These are phyloP conservation scores for Haplosporangium gracile DNA, from an alignment of 192 early-diverging fungal genomes.

Conservation along the genomic window DNA sequence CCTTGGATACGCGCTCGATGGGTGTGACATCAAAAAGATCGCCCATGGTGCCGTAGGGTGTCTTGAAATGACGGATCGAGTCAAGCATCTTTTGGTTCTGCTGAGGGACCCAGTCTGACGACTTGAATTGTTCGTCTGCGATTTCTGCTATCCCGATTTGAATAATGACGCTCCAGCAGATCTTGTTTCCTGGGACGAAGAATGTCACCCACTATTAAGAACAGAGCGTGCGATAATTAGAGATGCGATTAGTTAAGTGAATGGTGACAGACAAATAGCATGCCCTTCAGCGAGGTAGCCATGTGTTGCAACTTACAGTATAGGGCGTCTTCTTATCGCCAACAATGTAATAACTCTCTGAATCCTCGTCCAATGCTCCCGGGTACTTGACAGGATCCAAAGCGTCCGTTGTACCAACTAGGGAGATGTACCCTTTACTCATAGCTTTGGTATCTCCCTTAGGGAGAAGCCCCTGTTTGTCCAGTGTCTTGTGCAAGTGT, in stretches of 20 bases:
- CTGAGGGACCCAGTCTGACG: slow-evolving; percentile 20
- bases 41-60: slow-evolving; percentile 9
- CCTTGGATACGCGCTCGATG: neutral
- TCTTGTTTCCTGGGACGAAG: neutral
- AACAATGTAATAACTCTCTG: neutral
- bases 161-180: neutral
- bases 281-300: neutral
- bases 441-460: neutral
- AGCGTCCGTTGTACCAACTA: neutral
- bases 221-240: too few relatives aligned
- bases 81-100: slow-evolving; percentile 10
- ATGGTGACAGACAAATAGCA: too few relatives aligned
- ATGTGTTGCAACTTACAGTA: neutral
- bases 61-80: slow-evolving; percentile 7
- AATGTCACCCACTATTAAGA: neutral
- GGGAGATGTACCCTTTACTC: slow-evolving; percentile 3
- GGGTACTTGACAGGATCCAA: neutral
- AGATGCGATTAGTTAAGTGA: too few relatives aligned
- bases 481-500: neutral
- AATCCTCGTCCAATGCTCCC: too few relatives aligned
- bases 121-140: neutral
- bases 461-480: neutral
- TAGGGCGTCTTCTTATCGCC: neutral
- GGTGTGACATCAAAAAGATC: slow-evolving; percentile 14
- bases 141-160: neutral